These are phyloP conservation scores for Spencermartinsiella europaea DNA, from an alignment of 805 yeast genomes.

Conservation along the genomic window DNA sequence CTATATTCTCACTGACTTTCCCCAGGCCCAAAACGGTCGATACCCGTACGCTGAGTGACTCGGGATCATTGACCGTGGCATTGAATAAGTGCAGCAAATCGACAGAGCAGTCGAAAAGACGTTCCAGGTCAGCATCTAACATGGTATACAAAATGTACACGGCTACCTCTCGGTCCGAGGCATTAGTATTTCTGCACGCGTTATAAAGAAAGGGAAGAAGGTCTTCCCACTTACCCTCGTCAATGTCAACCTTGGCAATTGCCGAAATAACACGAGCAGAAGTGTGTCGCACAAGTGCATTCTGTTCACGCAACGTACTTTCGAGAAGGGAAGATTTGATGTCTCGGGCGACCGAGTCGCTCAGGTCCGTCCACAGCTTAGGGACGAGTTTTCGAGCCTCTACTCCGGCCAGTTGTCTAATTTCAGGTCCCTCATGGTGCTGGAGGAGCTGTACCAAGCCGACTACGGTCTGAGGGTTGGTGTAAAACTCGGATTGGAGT, in stretches of 20 bases:
- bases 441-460: conserved; percentile 79
- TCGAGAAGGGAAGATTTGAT: conserved; percentile 66
- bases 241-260: conserved; percentile 73
- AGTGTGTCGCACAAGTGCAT: conserved; percentile 74
- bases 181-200: conserved; percentile 55
- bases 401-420: conserved; percentile 92
- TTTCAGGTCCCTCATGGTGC: conserved; percentile 58
- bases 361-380: conserved; percentile 58
- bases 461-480: conserved; percentile 66
- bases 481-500: conserved; percentile 69
- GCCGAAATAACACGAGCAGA: conserved; percentile 85
- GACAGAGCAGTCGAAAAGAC: conserved; percentile 57
- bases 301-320: conserved; percentile 60
- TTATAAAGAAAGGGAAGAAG: conserved; percentile 65
- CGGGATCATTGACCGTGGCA: conserved; percentile 54
- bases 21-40: conserved; percentile 79
- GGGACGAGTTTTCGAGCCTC: conserved; percentile 83
- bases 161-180: conserved; percentile 71
- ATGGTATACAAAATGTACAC: conserved; percentile 72
- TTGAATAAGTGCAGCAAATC: conserved; percentile 71
- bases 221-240: conserved; percentile 65
- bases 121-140: conserved; percentile 61
- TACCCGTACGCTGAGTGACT: conserved; percentile 70
- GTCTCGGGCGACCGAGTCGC: conserved; percentile 46
- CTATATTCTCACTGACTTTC: conserved; percentile 38